These are phyloP conservation scores for Xylariaceae sp. DNA, from an alignment of 2,329 filamentous ascomycete species.

Conservation along the genomic window DNA sequence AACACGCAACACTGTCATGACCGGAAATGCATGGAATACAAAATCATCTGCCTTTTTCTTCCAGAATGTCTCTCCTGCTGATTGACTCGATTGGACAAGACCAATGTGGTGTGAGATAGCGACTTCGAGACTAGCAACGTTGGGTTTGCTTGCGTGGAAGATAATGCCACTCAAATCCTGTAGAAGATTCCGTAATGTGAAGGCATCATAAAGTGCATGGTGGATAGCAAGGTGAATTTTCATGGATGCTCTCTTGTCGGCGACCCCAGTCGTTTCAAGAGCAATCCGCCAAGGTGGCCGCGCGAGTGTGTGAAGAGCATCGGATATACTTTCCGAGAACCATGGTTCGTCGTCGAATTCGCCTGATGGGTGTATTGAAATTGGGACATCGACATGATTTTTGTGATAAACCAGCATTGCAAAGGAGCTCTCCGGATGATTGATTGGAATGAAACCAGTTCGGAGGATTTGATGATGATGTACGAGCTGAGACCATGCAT, in stretches of 20 bases:
- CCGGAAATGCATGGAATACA: constrained; percentile 66
- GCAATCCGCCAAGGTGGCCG: constrained; percentile 58
- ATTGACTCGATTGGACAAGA: constrained; percentile 23
- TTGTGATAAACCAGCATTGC: constrained; percentile 63
- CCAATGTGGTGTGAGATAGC: constrained; percentile 40
- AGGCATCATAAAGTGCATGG: constrained; percentile 82
- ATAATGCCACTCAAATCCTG: constrained; percentile 44
- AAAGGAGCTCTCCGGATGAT: constrained; percentile 57
- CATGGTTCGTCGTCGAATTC: constrained; percentile 34
- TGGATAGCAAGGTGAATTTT: constrained; percentile 53
- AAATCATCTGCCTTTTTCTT: constrained; percentile 44
- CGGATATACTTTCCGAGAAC: constrained; percentile 30
- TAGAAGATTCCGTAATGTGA: constrained; percentile 62
- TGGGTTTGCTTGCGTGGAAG: constrained; percentile 12
- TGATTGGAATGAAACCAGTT: constrained; percentile 62
- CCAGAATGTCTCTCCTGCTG: constrained; percentile 56
- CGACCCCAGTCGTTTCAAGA: constrained; percentile 33
- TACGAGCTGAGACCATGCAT: constrained; percentile 55
- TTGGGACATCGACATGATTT: constrained; percentile 13
- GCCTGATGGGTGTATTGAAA: constrained; percentile 17
- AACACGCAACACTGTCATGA: constrained; percentile 59
- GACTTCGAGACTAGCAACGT: constrained; percentile 26
- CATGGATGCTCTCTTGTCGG: not conserved
- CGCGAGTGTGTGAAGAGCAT: constrained; percentile 42
- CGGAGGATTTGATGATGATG: constrained; percentile 64